These are phyloP conservation scores for Scutellaria minor DNA, from an alignment of 257 asterid genomes.

Conservation along the genomic window DNA sequence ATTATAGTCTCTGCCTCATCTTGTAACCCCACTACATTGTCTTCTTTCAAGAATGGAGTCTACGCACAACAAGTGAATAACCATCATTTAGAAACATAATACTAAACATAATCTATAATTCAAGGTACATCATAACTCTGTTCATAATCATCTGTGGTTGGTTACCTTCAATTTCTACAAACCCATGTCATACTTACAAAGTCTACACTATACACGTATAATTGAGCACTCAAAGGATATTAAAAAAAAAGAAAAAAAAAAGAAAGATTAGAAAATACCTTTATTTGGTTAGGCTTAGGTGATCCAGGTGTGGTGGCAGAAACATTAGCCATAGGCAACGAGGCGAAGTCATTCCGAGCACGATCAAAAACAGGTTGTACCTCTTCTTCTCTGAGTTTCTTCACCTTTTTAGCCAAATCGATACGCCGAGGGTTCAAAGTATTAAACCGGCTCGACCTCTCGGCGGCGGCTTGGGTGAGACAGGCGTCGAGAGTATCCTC, in stretches of 20 bases:
- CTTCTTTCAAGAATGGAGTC: slow-evolving; percentile 35
- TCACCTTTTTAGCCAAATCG: slow-evolving; percentile 29
- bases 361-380: slow-evolving; percentile 25
- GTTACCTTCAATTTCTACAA: too few species aligned
- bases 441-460: neutral
- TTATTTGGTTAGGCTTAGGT: slow-evolving; percentile 18
- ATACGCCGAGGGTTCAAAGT: slow-evolving; percentile 1
- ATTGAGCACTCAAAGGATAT: too few species aligned
- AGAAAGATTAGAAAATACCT: neutral
- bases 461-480: slow-evolving; percentile 31
- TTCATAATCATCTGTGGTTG: too few species aligned
- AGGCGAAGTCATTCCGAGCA: slow-evolving; percentile 21
- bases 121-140: too few species aligned
- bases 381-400: slow-evolving; percentile 27
- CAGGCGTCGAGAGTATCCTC: slow-evolving; percentile 42
- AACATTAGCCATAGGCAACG: slow-evolving; percentile 22
- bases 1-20: slow-evolving; percentile 33
- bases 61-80: neutral
- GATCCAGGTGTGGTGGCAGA: neutral
- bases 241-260: too few species aligned
- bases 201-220: too few species aligned
- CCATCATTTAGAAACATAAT: slow-evolving; percentile 2
- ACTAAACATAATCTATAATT: neutral
- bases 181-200: too few species aligned
- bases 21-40: slow-evolving; percentile 39